Evolutionary conservation across 164 flowering plant genomes (phyloP), one percentile per base, ranked within the genome.

Genomic region (Chloranthus sessilifolius): DNA sequence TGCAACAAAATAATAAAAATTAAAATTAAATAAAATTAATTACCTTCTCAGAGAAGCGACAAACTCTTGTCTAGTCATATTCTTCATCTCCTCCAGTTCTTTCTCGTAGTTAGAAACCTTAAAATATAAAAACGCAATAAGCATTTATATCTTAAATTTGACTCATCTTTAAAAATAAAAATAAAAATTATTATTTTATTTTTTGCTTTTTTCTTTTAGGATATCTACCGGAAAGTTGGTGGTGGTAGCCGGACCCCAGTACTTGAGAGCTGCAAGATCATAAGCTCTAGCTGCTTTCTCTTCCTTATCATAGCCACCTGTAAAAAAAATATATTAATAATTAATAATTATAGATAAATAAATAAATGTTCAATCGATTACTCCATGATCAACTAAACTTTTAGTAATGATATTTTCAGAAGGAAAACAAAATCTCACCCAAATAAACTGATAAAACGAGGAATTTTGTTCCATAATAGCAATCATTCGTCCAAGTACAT

Each of bases 261-360:
- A 87, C 65, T 87, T 87, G 52, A 87, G 83, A 53, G 96, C 96
- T 5, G 92, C 96, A 14, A 87, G 79, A 66, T 87, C 96, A 33
- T 87, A 87, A 56, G 96, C 91, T 61, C 89, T 72, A 0, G 96
- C 96, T 28, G 96, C 96, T 60, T 80, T 87, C 29, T 87, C 92
- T 70, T 87, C 96, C 53, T 77, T 87, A 64, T 87, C 96, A 74
- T 87, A 87, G 3, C 96, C 96, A 64, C 96, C 95, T 82, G 42
- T 8, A 43, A 27, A 19, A 21, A 20, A 16, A 23, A 49, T 4
- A 8, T 19, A 8, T 11, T 20, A 8, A 8, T 7, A 17, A 36
- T 5, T 14, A 23, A 42, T 9, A 42, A 3, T 3, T 4, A 25
- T 7, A 24, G 21, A 23, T 3, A 43, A 29, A 34, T 9, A 30